Evolutionary conservation across 495 filamentous ascomycete species (phyloP).

Genomic region (Aspergillus coremiiformis): DNA sequence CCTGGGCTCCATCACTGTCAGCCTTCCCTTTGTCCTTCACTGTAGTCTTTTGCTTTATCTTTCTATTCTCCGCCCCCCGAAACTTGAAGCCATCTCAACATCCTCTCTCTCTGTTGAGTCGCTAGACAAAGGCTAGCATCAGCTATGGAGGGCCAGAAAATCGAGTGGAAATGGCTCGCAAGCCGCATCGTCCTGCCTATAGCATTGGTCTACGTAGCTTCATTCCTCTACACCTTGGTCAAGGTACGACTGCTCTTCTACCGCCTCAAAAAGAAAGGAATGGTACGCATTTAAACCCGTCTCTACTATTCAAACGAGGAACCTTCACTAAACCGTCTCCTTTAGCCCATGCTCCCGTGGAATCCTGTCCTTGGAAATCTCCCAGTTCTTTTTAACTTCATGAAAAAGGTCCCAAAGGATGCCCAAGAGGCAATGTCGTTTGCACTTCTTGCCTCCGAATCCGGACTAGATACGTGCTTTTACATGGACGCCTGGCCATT

Average conservation of each 20-base stretch:
- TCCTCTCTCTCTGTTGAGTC: not conserved
- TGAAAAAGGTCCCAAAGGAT: not conserved
- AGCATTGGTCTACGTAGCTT: not conserved
- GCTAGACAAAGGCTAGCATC: not conserved
- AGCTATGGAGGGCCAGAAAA: not conserved
- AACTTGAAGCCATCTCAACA: not conserved
- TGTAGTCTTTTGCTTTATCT: too few species aligned
- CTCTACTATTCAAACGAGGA: not conserved
- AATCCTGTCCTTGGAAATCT: not conserved
- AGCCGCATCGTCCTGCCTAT: not conserved
- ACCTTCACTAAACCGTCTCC: not conserved
- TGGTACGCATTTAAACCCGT: not conserved
- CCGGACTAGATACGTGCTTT: not conserved
- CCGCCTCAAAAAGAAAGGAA: slow-evolving; percentile 1
- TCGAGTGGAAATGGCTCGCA: not conserved
- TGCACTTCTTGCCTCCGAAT: not conserved
- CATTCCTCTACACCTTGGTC: not conserved
- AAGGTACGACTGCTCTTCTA: not conserved
- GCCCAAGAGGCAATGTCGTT: not conserved
- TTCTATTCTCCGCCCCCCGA: too few species aligned
- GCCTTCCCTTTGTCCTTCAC: not conserved
- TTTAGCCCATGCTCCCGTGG: not conserved
- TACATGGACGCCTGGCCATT: slow-evolving; percentile 4
- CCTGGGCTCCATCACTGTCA: not conserved
- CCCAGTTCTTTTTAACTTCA: not conserved